Evolutionary conservation across 257 asterid genomes (phyloP).

Genomic region (Euphrasia confusa): DNA sequence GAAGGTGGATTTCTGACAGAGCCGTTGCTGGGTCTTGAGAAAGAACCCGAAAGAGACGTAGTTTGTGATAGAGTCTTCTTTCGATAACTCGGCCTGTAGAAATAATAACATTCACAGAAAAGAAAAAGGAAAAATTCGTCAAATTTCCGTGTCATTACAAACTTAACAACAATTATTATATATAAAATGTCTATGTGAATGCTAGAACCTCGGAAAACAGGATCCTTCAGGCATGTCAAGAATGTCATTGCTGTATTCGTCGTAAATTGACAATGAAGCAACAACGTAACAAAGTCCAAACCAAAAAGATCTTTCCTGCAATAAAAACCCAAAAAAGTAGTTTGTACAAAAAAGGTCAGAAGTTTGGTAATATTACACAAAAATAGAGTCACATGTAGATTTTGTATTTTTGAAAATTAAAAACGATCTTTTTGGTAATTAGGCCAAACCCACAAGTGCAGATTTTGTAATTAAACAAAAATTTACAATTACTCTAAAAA

Average conservation of each 20-base stretch:
- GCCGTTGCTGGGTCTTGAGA: constrained; percentile 36
- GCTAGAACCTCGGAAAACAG: constrained; percentile 78
- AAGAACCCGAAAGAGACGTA: constrained; percentile 40
- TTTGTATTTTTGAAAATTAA: too few relatives aligned
- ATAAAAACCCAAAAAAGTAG: constrained; percentile 5
- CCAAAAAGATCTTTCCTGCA: constrained; percentile 86
- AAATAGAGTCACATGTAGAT: too few relatives aligned
- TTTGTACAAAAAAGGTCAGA: too few relatives aligned
- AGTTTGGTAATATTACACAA: background rate
- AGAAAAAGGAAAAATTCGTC: background rate
- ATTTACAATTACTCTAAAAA: too few relatives aligned
- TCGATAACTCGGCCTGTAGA: constrained; percentile 60
- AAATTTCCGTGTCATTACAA: background rate
- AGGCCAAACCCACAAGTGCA: too few relatives aligned
- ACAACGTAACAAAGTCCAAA: constrained; percentile 78
- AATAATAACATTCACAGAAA: constrained; percentile 10
- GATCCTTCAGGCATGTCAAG: constrained; percentile 96
- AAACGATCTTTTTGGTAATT: too few relatives aligned
- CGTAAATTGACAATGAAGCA: constrained; percentile 81
- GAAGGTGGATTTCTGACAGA: constrained; percentile 51
- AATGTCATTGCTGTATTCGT: constrained; percentile 90
- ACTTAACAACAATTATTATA: background rate
- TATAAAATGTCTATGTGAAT: background rate
- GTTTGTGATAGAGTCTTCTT: constrained; percentile 38
- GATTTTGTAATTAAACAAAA: too few relatives aligned